These are phyloP conservation scores for Nakazawaea pomicola DNA, from an alignment of 805 yeast species.

Conservation along the genomic window DNA sequence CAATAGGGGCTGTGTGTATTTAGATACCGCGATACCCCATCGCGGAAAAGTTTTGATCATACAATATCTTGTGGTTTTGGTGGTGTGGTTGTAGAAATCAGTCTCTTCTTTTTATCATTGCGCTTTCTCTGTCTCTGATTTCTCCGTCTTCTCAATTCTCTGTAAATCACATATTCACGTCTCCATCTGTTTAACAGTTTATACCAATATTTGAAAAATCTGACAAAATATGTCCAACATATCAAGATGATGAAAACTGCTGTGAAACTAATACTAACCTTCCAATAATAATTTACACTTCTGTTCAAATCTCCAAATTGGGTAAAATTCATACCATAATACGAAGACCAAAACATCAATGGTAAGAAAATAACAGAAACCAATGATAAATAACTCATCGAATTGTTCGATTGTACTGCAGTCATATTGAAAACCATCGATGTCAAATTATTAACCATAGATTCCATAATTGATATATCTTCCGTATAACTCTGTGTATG, in stretches of 20 bases:
- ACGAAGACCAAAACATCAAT: slow-evolving; percentile 55
- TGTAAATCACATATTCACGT: slow-evolving; percentile 2
- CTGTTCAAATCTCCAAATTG: slow-evolving; percentile 33
- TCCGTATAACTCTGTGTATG: slow-evolving; percentile 48
- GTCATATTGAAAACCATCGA: slow-evolving; percentile 53
- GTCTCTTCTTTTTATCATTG: background rate
- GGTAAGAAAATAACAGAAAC: slow-evolving; percentile 58
- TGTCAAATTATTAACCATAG: slow-evolving; percentile 44
- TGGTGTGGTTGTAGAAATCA: too few relatives aligned
- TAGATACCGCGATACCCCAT: too few relatives aligned
- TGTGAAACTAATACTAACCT: slow-evolving; percentile 37
- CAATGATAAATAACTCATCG: slow-evolving; percentile 49
- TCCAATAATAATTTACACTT: slow-evolving; percentile 42
- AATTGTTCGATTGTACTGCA: slow-evolving; percentile 48
- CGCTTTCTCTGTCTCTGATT: background rate
- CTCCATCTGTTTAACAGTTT: slow-evolving; percentile 6
- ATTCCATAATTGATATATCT: slow-evolving; percentile 49
- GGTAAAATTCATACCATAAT: slow-evolving; percentile 53
- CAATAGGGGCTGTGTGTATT: too few relatives aligned
- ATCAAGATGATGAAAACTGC: slow-evolving; percentile 29
- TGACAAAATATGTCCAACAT: slow-evolving; percentile 23
- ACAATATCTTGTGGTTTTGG: too few relatives aligned
- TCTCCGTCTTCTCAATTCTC: slow-evolving; percentile 3
- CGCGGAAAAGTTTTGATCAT: too few relatives aligned
- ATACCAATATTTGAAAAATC: slow-evolving; percentile 7